Conservation (phyloP, 1,284 basidiomycete species). For the Ustilago cynodontis region DNA sequence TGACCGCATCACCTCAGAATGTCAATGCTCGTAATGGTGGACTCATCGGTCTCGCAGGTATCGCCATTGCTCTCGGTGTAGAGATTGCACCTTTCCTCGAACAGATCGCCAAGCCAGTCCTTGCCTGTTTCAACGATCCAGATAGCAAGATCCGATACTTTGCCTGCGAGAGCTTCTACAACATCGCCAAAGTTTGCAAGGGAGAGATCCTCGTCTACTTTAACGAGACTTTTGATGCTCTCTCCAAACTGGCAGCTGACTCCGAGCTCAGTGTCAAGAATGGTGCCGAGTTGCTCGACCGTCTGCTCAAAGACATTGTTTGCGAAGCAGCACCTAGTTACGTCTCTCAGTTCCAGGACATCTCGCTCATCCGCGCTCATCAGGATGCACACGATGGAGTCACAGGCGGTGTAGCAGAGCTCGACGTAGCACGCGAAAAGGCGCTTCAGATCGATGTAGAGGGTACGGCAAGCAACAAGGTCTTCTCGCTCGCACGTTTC, state of each 20-base stretch:
- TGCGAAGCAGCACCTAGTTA: slow-evolving; percentile 96
- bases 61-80: slow-evolving; percentile 92
- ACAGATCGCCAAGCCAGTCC: slow-evolving; percentile 87
- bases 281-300: slow-evolving; percentile 96
- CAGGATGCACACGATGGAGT: slow-evolving; percentile 71
- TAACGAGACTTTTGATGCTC: slow-evolving; percentile 96
- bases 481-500: slow-evolving; percentile 93
- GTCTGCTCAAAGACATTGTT: slow-evolving; percentile 96
- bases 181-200: slow-evolving; percentile 95
- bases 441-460: slow-evolving; percentile 52
- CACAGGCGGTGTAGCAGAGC: slow-evolving; percentile 58
- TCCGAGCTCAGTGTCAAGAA: slow-evolving; percentile 97
- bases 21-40: slow-evolving; percentile 90
- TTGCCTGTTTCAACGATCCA: slow-evolving; percentile 93
- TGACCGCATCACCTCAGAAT: slow-evolving; percentile 57
- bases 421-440: slow-evolving; percentile 66
- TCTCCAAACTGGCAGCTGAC: slow-evolving; percentile 98
- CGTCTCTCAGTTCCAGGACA: slow-evolving; percentile 85
- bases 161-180: slow-evolving; percentile 97
- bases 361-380: slow-evolving; percentile 73
- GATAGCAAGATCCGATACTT: slow-evolving; percentile 97
- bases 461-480: slow-evolving; percentile 59
- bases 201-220: slow-evolving; percentile 97
- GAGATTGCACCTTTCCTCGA: slow-evolving; percentile 94
- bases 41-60: slow-evolving; percentile 94